Evolutionary conservation across 192 early-diverging fungal species (phyloP), one percentile per base, ranked within the genome.

Genomic region (Backusella luteola): DNA sequence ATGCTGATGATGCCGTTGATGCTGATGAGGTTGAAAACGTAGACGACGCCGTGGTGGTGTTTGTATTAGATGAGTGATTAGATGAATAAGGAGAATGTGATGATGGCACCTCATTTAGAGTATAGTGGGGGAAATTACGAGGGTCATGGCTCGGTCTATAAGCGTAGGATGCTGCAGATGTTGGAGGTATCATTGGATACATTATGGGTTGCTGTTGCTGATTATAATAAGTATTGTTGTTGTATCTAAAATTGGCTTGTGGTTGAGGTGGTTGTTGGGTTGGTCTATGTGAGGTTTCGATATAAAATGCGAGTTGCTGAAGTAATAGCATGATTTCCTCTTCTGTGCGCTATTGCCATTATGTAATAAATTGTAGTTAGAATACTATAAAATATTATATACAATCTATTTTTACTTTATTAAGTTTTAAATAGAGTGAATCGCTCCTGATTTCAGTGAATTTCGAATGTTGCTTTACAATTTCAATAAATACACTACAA

Each of bases 401-500:
- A 26, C 17, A 71, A 36, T 44, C 81, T 74, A 70, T 71, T 79
- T 85, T 23, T 77, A 4, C 84, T 34, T 63, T 88, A 87, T 85
- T 32, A 73, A 71, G 39, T 71, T 71, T 39, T 32, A 74, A 49
- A 71, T 71, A 71, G 19, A 71, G 3, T 41, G 21, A 23, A 71
- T 71, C 70, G 23, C 23, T 71, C 14, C 79, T 83, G 8, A 85
- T 66, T 14, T 84, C 75, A 2, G 78, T 71, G 73, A 81, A 89
- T 9, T 87, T 84, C 39, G 76, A 77, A 49, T 80, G 73, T 6
- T 78, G 73, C 17, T 77, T 77, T 29, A 92, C 68, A 21, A 88
- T 77, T 52, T 87, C 86, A 12, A 83, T 71, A 38, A 89, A 69
- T 21, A 90, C 86, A 29, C 86, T 90, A 68, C 69, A 49, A 49